Evolutionary conservation across 495 filamentous ascomycete species (phyloP), one percentile per base, ranked within the genome.

Genomic region (Talaromyces adpressus): DNA sequence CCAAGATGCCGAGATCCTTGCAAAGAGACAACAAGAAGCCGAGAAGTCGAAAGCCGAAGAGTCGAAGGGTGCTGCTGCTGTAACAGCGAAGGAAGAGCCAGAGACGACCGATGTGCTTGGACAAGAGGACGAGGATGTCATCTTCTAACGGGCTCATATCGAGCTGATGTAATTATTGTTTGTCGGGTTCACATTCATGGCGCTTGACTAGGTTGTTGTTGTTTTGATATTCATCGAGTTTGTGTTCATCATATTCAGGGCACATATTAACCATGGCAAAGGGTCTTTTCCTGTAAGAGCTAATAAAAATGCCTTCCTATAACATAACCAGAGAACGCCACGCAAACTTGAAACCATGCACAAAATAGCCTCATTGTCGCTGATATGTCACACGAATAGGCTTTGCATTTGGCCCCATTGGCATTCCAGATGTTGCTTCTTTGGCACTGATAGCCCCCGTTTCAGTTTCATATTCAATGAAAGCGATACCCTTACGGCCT

Each of bases 391-490:
- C 91, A 74, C 92, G 91, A 70, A 90, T 84, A 9, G 81, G 71
- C 75, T 86, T 83, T 65, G 82, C 83, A 34, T 85, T 82, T 18
- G 88, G 84, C 57, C 89, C 93, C 66, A 98, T 80, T 12, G 85
- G 72, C 90, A 96, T 92, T n/a, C 91, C 90, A 11, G 91, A 90
- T 29, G 91, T 94, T 65, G 90, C 88, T 82, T 98, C 93, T 84
- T 98, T 99, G 34, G 94, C 94, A 59, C 85, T 88, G 66, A 97
- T 97, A 51, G 95, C 92, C 9, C 91, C 92, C 14, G 86, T 79
- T 80, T 97, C 90, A 64, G 82, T 85, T 72, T 96, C 91, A 77
- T 97, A 99, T 75, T 99, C 95, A 65, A 97, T 91, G 72, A 98
- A 98, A 2, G 91, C 93, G 77, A 99, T 93, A 9, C 91, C 91